phyloP scores from a whole-genome alignment of 768 basidiomycete species.

The Suillus ampliporus region DNA sequence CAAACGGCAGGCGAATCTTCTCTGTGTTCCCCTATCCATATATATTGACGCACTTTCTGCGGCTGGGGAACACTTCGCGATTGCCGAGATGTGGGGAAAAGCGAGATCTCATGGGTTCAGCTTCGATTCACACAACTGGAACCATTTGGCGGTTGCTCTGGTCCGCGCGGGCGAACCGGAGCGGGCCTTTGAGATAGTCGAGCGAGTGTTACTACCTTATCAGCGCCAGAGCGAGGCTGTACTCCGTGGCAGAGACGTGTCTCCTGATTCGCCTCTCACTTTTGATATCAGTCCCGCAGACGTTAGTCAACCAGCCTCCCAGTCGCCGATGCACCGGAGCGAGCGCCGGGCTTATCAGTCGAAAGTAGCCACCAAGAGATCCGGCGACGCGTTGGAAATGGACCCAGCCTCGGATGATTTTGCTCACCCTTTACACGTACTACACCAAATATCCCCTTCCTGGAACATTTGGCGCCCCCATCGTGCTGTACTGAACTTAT shows the following conservation, averaged over 20 bases:
- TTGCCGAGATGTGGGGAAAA: conserved; percentile 70
- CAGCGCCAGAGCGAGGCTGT: conserved; percentile 38
- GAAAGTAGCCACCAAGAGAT: conserved; percentile 22
- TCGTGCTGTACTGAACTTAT: conserved; percentile 48
- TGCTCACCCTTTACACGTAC: conserved; percentile 60
- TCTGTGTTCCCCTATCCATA: conserved; percentile 81
- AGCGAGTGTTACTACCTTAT: conserved; percentile 74
- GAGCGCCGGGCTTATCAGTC: conserved; percentile 31
- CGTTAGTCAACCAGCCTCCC: conserved; percentile 30
- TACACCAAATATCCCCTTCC: conserved; percentile 66
- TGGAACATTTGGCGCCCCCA: conserved; percentile 77
- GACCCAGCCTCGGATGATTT: conserved; percentile 47
- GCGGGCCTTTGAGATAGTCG: conserved; percentile 82
- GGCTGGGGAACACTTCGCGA: conserved; percentile 62
- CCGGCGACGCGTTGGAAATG: conserved; percentile 18
- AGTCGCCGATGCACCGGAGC: conserved; percentile 36
- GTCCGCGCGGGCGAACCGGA: conserved; percentile 82
- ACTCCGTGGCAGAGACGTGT: conserved; percentile 30
- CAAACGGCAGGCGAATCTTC: conserved; percentile 53
- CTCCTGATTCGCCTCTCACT: conserved; percentile 47
- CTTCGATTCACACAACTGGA: conserved; percentile 93
- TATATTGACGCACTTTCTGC: conserved; percentile 77
- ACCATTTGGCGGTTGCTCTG: conserved; percentile 76
- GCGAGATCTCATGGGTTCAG: conserved; percentile 67
- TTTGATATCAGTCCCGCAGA: conserved; percentile 38